phyloP scores from a whole-genome alignment of 805 yeast genomes.

The Nakazawaea ishiwadae region DNA sequence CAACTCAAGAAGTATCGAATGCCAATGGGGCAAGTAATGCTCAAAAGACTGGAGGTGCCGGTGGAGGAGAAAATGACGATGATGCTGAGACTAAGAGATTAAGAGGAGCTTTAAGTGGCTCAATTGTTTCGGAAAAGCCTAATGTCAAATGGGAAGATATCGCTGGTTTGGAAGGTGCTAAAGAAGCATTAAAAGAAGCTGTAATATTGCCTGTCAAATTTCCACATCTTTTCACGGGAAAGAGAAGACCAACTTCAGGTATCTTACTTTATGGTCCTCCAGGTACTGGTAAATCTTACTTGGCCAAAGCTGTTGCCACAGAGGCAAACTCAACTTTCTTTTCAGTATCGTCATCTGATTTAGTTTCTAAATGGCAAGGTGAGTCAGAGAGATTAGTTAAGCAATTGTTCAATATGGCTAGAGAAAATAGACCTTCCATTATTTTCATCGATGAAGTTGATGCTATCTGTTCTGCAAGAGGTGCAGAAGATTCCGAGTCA shows the following conservation, averaged over 20 bases:
- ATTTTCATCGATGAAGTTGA: constrained; percentile 98
- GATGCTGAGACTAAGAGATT: constrained; percentile 84
- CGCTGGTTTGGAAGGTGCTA: constrained; percentile 93
- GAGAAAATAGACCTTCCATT: constrained; percentile 93
- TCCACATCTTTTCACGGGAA: constrained; percentile 93
- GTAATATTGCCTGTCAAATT: constrained; percentile 94
- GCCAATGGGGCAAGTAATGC: constrained; percentile 56
- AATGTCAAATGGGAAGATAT: constrained; percentile 92
- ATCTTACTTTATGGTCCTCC: constrained; percentile 89
- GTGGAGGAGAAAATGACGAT: constrained; percentile 51
- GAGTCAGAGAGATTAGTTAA: constrained; percentile 95
- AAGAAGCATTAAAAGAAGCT: constrained; percentile 95
- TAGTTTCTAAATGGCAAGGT: constrained; percentile 99
- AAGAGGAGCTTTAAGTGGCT: constrained; percentile 87
- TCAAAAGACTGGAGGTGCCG: constrained; percentile 36
- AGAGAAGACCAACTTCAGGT: constrained; percentile 89
- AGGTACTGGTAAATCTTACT: constrained; percentile 95
- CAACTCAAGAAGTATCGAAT: constrained; percentile 44
- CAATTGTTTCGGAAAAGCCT: constrained; percentile 88
- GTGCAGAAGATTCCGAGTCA: constrained; percentile 97
- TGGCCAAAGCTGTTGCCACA: constrained; percentile 98
- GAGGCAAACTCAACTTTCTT: constrained; percentile 97
- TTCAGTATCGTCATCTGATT: constrained; percentile 92
- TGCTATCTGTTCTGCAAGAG: constrained; percentile 96
- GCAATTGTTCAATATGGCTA: constrained; percentile 91